Conservation (phyloP, 2,329 filamentous ascomycete genomes). For the Diaporthe sp. region DNA sequence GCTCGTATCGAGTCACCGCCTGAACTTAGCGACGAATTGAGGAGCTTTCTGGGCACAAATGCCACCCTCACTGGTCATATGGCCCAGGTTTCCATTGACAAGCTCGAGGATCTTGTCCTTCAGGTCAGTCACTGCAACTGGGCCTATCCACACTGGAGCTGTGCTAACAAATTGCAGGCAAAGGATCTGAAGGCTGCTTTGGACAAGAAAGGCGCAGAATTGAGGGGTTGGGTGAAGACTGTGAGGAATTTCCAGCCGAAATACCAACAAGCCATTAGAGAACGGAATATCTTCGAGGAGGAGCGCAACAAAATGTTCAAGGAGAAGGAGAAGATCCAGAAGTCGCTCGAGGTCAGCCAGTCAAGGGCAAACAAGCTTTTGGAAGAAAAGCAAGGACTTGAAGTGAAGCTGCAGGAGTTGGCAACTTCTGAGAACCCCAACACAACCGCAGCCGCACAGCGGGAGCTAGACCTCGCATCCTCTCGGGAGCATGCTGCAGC, state of each 20-base stretch:
- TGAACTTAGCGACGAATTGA: slow-evolving; percentile 49
- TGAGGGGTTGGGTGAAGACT: slow-evolving; percentile 60
- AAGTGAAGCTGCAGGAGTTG: slow-evolving; percentile 54
- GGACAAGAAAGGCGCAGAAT: slow-evolving; percentile 48
- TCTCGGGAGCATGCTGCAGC: slow-evolving; percentile 53
- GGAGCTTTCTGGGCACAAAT: slow-evolving; percentile 45
- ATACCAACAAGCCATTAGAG: slow-evolving; percentile 63
- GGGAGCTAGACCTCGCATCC: slow-evolving; percentile 56
- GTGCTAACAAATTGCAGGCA: slow-evolving; percentile 48
- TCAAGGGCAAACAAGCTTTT: slow-evolving; percentile 54
- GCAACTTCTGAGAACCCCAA: slow-evolving; percentile 53
- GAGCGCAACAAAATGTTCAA: slow-evolving; percentile 55
- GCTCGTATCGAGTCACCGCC: slow-evolving; percentile 45
- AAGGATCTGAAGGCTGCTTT: slow-evolving; percentile 52
- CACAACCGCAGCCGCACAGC: slow-evolving; percentile 54
- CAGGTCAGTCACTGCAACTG: slow-evolving; percentile 47
- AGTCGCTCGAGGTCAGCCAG: slow-evolving; percentile 53
- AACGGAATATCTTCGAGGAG: slow-evolving; percentile 61
- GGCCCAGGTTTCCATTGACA: slow-evolving; percentile 43
- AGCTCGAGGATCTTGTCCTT: slow-evolving; percentile 54
- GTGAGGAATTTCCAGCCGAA: slow-evolving; percentile 59
- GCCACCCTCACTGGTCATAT: slow-evolving; percentile 35
- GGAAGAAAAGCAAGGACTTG: slow-evolving; percentile 51
- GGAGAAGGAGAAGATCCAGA: slow-evolving; percentile 51
- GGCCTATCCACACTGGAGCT: neutral